A percentile compares a stretch with the other conserved stretches of the same genome.
phyloP scores from a whole-genome alignment of 495 filamentous ascomycete genomes.

The Apiosordaria backusii region DNA sequence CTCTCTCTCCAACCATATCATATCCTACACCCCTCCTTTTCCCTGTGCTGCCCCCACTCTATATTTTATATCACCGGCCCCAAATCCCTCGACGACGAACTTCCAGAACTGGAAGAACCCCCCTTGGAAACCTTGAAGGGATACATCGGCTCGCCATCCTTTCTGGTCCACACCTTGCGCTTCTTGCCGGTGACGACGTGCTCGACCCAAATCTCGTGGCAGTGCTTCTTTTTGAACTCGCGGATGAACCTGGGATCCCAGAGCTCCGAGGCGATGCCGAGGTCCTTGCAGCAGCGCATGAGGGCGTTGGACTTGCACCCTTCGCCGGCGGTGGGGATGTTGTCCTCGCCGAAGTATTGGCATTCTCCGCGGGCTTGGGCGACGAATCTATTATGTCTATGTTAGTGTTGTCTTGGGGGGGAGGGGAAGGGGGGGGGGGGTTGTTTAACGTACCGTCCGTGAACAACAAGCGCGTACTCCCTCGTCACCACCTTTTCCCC shows the following conservation, averaged over 20 bases:
- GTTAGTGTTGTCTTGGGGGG: slow-evolving; percentile 2
- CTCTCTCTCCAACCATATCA: no score
- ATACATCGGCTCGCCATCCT: slow-evolving; percentile 75
- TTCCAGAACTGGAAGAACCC: neutral
- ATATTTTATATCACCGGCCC: neutral
- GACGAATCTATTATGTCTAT: slow-evolving; percentile 59
- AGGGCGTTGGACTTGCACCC: slow-evolving; percentile 96
- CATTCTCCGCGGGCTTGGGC: slow-evolving; percentile 93
- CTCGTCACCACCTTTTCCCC: slow-evolving; percentile 84
- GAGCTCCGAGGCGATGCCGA: slow-evolving; percentile 89
- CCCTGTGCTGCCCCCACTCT: no score
- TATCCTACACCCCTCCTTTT: neutral
- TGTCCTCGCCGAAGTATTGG: slow-evolving; percentile 86
- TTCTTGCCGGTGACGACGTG: slow-evolving; percentile 74
- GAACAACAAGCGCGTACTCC: slow-evolving; percentile 88
- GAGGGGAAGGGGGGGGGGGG: slow-evolving; percentile 13
- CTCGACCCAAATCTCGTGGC: slow-evolving; percentile 69
- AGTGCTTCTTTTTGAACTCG: slow-evolving; percentile 56
- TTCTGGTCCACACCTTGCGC: slow-evolving; percentile 80
- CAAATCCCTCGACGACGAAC: neutral
- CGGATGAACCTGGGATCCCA: slow-evolving; percentile 95
- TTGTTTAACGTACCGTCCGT: slow-evolving; percentile 86
- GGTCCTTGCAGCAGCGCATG: slow-evolving; percentile 95
- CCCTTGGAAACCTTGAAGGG: slow-evolving; percentile 59
- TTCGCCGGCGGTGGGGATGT: slow-evolving; percentile 94